Base-by-base conservation (phyloP, 768 basidiomycete species). In the Hortiboletus flavorubellus region DNA sequence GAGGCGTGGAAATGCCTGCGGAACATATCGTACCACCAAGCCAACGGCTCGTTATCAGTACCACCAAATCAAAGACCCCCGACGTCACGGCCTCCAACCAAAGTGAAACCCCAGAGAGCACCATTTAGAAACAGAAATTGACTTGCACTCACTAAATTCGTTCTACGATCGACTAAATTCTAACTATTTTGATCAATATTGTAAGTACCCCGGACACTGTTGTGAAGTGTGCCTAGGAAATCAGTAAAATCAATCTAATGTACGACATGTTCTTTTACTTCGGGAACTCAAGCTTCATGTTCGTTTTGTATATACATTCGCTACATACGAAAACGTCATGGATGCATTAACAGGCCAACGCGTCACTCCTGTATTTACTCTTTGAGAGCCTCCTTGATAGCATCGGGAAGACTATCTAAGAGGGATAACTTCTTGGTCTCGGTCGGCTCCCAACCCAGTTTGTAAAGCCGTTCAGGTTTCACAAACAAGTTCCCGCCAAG, bases 1-100 rank as follows among this genome's bases (percentile, higher is more conserved):
- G 84, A 9, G 86, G 86, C 38, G 77, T 84, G 60, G 84, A 87
- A 68, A 75, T 76, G 10, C 66, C 73, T 46, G 60, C 69, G 29
- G 75, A 78, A 35, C 73, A 74, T 57, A 64, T 72, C 37, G 69
- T 82, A 29, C 78, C 84, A 42, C 77, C 77, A 21, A 71, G 76
- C 14, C 76, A 79, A 59, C 71, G 69, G 46, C 68, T 82, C 43
- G 45, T 71, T 21, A 72, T 71, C 47, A 60, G 62, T 42, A 15
- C 57, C 23, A 45, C 59, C n/a, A 33, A 44, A 29, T 50, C 60
- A 43, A 59, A 47, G 37, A 52, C 46, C 23, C 49, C 46, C 15
- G 53, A 56, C 3, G 9, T 34, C 23, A 46, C 26, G 8, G 30
- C 46, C 9, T n/a, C 50, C 9, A 44, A 8, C 11, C 46, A 6